Conservation (phyloP, 2,329 filamentous ascomycete species). For the Sclerotinia trifoliorum region DNA sequence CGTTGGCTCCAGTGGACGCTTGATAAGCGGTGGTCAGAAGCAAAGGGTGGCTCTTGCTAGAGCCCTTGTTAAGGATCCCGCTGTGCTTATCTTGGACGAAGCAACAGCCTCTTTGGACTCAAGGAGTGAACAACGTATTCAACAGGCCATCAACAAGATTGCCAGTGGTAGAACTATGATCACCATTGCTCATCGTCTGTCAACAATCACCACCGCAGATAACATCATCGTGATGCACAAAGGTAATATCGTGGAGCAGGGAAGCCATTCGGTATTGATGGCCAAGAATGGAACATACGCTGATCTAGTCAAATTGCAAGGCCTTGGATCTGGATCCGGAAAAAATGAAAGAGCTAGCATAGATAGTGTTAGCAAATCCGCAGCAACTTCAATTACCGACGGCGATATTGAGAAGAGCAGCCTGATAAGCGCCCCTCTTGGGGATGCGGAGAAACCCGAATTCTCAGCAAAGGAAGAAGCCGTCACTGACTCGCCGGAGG, state of each 20-base stretch:
- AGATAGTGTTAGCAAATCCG: conserved; percentile 24
- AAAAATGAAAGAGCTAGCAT: conserved; percentile 27
- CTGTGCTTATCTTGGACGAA: conserved; percentile 59
- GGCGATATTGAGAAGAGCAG: conserved; percentile 23
- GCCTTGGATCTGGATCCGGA: conserved; percentile 25
- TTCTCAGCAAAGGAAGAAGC: conserved; percentile 10
- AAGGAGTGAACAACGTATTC: conserved; percentile 86
- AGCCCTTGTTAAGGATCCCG: conserved; percentile 50
- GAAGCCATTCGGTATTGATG: conserved; percentile 70
- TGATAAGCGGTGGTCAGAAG: conserved; percentile 79
- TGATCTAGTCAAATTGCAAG: conserved; percentile 62
- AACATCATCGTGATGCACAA: conserved; percentile 78
- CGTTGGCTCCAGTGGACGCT: conserved; percentile 65
- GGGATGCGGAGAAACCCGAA: not conserved
- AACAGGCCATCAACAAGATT: conserved; percentile 76
- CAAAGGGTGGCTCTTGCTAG: conserved; percentile 78
- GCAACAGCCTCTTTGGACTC: conserved; percentile 70
- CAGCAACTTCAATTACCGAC: conserved; percentile 22
- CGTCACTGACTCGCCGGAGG: conserved; percentile 6
- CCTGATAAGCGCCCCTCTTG: conserved; percentile 2
- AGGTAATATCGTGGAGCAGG: conserved; percentile 70
- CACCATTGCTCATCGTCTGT: conserved; percentile 79
- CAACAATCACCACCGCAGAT: conserved; percentile 86
- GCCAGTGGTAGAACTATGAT: conserved; percentile 82
- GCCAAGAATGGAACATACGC: conserved; percentile 63